Conservation (phyloP, 345 rosid species). For the Toxicodendron radicans region DNA sequence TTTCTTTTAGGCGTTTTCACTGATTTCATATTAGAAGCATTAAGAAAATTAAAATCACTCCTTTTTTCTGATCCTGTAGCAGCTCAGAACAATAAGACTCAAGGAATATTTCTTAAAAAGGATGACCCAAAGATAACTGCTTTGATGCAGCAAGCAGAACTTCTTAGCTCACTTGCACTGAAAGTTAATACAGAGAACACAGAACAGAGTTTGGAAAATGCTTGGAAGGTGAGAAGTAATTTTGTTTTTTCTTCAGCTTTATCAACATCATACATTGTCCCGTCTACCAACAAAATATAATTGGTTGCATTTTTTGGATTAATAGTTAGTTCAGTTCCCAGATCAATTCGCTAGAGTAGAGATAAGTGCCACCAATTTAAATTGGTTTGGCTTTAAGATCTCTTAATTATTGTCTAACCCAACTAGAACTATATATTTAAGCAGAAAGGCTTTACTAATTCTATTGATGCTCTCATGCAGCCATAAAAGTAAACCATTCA, state of each 20-base stretch:
- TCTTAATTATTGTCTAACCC: neutral
- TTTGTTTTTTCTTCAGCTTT: conserved; percentile 1
- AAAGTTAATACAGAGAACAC: conserved; percentile 74
- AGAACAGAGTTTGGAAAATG: conserved; percentile 87
- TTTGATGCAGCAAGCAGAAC: conserved; percentile 90
- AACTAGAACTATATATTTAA: neutral
- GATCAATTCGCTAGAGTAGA: neutral
- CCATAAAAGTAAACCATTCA: neutral
- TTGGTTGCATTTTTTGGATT: neutral
- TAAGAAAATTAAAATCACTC: conserved; percentile 8
- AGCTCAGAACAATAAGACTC: conserved; percentile 48
- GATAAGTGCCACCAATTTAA: neutral
- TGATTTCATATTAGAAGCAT: neutral
- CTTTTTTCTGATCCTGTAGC: conserved; percentile 25
- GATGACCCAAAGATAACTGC: conserved; percentile 81
- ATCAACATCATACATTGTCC: neutral
- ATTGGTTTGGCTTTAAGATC: neutral
- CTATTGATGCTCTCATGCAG: neutral
- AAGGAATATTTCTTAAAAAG: conserved; percentile 64
- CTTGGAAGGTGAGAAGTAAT: conserved; percentile 75
- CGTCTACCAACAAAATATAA: neutral
- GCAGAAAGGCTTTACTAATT: neutral
- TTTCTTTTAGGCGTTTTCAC: neutral
- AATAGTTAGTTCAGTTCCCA: neutral
- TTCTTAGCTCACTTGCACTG: conserved; percentile 73